Evolutionary conservation across 306 rosid genomes (phyloP).

Genomic region (Dicorynia guianensis): DNA sequence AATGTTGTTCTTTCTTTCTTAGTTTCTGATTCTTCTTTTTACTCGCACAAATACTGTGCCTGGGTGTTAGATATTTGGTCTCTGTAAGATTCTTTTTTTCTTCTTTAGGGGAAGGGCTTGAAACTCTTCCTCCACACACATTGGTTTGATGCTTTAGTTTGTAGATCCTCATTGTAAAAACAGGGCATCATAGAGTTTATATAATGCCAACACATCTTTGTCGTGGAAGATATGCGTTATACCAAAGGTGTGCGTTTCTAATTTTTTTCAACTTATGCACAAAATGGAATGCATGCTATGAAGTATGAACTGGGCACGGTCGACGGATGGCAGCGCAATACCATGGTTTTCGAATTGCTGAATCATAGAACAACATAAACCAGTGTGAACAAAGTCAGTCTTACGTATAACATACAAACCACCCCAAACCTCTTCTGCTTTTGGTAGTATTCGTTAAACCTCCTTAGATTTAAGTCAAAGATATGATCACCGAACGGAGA

Average conservation of each 20-base stretch:
- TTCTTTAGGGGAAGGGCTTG: neutral
- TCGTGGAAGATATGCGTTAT: neutral
- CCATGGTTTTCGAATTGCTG: too few relatives aligned
- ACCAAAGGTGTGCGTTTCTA: neutral
- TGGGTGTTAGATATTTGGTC: neutral
- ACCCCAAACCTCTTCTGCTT: neutral
- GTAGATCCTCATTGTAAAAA: constrained; percentile 31
- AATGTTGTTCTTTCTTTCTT: neutral
- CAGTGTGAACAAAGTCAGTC: neutral
- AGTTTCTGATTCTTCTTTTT: neutral
- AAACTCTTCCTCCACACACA: neutral
- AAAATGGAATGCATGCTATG: neutral
- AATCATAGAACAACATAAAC: neutral
- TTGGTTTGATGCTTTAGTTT: constrained; percentile 9
- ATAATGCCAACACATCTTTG: neutral
- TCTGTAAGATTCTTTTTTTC: neutral
- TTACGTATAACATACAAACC: neutral
- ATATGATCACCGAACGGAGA: neutral
- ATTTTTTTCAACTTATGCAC: neutral
- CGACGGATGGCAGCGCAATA: too few relatives aligned
- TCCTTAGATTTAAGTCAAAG: constrained; percentile 14
- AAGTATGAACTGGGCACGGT: too few relatives aligned
- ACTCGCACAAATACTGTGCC: too few relatives aligned
- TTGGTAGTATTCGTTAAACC: too few relatives aligned
- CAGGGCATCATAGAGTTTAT: neutral